Evolutionary conservation across 2,329 filamentous ascomycete genomes (phyloP).

Genomic region (Septoria petroselini): DNA sequence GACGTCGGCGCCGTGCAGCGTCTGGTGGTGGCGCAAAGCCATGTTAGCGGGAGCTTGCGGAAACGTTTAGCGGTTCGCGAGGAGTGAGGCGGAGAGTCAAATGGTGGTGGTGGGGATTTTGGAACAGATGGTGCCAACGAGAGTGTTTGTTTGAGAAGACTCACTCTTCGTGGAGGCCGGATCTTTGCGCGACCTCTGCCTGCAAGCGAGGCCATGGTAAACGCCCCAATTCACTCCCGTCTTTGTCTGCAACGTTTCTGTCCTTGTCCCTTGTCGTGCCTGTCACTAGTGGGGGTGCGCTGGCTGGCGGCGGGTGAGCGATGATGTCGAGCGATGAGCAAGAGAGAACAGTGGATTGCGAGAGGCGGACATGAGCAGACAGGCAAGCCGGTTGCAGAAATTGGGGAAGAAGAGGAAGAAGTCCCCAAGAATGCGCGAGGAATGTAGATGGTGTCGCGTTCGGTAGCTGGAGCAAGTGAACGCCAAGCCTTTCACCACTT

Average conservation of each 20-base stretch:
- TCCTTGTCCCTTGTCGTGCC: neutral
- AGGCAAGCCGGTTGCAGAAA: neutral
- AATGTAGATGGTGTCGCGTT: no score
- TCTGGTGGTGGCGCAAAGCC: slow-evolving; percentile 42
- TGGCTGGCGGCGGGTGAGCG: neutral
- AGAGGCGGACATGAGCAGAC: neutral
- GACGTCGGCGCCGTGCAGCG: slow-evolving; percentile 59
- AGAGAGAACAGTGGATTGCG: neutral
- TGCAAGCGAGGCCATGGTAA: slow-evolving; percentile 45
- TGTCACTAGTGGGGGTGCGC: neutral
- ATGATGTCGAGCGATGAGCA: neutral
- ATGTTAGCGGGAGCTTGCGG: slow-evolving; percentile 4
- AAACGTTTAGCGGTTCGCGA: neutral
- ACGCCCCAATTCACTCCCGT: neutral
- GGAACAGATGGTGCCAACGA: slow-evolving; percentile 2
- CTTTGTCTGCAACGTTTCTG: neutral
- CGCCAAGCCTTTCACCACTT: no score
- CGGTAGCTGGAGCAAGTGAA: neutral
- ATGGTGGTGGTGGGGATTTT: slow-evolving; percentile 43
- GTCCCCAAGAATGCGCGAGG: neutral
- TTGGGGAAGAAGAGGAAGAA: neutral
- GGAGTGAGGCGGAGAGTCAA: slow-evolving; percentile 31
- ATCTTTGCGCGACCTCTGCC: slow-evolving; percentile 61
- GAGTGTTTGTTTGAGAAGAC: slow-evolving; percentile 37
- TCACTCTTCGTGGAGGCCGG: slow-evolving; percentile 64